A percentile compares a stretch with the other conserved stretches of the same genome.
phyloP scores from a whole-genome alignment of 495 filamentous ascomycete genomes.

The Neurospora cerealis region DNA sequence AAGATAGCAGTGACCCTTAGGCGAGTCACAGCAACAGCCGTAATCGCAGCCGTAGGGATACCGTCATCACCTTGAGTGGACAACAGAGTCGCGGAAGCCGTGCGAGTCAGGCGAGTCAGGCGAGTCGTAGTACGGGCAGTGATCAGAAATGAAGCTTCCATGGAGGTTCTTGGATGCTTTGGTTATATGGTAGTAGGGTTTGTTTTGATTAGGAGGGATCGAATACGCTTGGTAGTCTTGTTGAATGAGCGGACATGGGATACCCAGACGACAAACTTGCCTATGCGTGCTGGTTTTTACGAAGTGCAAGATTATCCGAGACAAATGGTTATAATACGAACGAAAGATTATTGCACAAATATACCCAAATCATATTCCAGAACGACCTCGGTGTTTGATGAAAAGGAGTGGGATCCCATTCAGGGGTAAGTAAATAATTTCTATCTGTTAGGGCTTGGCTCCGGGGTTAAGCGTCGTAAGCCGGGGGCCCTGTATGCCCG shows the following conservation, averaged over 20 bases:
- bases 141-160: background rate
- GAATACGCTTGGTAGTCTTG: background rate
- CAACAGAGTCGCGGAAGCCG: background rate
- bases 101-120: background rate
- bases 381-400: background rate
- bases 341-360: background rate
- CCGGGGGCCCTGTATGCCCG: background rate
- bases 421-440: background rate
- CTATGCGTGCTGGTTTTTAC: background rate
- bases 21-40: background rate
- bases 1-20: slow-evolving; percentile 1
- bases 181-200: background rate
- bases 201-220: background rate
- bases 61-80: background rate
- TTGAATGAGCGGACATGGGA: background rate
- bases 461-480: background rate
- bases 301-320: background rate
- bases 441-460: background rate
- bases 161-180: background rate
- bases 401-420: background rate
- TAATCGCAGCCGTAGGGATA: background rate
- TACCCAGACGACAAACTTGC: background rate
- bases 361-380: background rate
- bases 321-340: background rate
- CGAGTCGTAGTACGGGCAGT: background rate